A percentile compares a stretch with the other conserved stretches of the same genome.
Evolutionary conservation across 169 alveolate genomes (phyloP).

Genomic region (Miamiensis avidus): DNA sequence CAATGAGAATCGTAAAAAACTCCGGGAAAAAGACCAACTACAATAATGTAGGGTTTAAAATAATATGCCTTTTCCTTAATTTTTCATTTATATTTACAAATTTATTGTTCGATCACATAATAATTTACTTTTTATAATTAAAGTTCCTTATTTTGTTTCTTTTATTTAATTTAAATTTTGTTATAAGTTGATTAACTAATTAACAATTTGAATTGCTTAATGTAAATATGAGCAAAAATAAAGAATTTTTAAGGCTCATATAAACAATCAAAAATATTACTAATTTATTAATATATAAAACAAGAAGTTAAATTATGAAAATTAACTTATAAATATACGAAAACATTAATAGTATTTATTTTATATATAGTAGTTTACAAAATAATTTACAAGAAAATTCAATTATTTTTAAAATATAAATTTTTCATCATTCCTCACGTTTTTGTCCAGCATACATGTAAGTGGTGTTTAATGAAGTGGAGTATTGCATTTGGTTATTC

Average conservation of each 20-base stretch:
- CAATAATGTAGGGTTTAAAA: neutral
- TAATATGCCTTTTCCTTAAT: too few species aligned
- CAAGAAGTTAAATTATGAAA: neutral
- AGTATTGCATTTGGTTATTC: slow-evolving; percentile 1
- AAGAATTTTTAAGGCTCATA: neutral
- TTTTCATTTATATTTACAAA: too few species aligned
- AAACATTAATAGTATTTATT: neutral
- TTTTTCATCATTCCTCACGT: neutral
- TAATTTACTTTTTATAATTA: neutral
- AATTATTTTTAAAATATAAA: too few species aligned
- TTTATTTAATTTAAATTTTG: too few species aligned
- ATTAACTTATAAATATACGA: too few species aligned
- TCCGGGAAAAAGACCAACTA: neutral
- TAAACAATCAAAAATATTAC: neutral
- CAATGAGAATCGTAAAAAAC: neutral
- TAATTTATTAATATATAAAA: too few species aligned
- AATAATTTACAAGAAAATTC: too few species aligned
- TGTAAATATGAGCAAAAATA: too few species aligned
- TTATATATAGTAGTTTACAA: too few species aligned
- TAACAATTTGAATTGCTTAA: too few species aligned
- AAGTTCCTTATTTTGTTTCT: neutral
- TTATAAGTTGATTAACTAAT: too few species aligned
- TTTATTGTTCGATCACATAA: neutral
- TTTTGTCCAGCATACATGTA: neutral
- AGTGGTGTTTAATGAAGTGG: neutral